Percentiles rank a stretch among this genome's conserved stretches.
Evolutionary conservation across 306 rosid genomes (phyloP).

Genomic region (Fagus sylvatica): DNA sequence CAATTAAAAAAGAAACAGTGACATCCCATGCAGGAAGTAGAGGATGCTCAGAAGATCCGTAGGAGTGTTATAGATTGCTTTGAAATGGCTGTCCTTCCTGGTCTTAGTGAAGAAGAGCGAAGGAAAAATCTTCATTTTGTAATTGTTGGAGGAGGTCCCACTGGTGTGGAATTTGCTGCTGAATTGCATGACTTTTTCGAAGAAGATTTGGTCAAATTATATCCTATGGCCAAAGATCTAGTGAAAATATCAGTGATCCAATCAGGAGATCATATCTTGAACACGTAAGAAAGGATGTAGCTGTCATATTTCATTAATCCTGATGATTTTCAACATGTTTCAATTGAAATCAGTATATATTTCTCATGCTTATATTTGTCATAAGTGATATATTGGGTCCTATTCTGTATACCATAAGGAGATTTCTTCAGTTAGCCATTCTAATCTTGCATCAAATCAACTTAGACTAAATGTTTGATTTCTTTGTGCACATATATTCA

Average conservation of each 20-base stretch:
- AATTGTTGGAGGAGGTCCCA: constrained; percentile 98
- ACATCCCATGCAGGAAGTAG: constrained; percentile 67
- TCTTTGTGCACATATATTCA: not conserved
- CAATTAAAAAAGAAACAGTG: constrained; percentile 12
- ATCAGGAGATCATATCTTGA: constrained; percentile 98
- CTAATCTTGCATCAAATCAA: not conserved
- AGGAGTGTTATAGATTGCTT: constrained; percentile 85
- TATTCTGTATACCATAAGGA: not conserved
- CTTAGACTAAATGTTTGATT: not conserved
- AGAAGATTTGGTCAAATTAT: constrained; percentile 75
- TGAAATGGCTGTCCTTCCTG: constrained; percentile 86
- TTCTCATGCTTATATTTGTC: not conserved
- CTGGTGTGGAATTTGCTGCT: constrained; percentile 97
- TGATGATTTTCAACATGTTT: not conserved
- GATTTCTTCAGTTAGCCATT: not conserved
- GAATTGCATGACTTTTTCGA: constrained; percentile 85
- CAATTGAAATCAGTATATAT: not conserved
- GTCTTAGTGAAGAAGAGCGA: constrained; percentile 68
- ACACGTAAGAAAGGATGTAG: constrained; percentile 53
- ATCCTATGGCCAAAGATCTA: constrained; percentile 65
- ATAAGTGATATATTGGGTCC: not conserved
- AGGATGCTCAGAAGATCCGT: constrained; percentile 90
- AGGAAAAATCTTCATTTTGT: constrained; percentile 90
- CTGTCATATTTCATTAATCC: constrained; percentile 11
- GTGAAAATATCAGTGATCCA: constrained; percentile 87